These are phyloP conservation scores for Podaxis sp. DNA, from an alignment of 768 basidiomycete genomes.

Conservation along the genomic window DNA sequence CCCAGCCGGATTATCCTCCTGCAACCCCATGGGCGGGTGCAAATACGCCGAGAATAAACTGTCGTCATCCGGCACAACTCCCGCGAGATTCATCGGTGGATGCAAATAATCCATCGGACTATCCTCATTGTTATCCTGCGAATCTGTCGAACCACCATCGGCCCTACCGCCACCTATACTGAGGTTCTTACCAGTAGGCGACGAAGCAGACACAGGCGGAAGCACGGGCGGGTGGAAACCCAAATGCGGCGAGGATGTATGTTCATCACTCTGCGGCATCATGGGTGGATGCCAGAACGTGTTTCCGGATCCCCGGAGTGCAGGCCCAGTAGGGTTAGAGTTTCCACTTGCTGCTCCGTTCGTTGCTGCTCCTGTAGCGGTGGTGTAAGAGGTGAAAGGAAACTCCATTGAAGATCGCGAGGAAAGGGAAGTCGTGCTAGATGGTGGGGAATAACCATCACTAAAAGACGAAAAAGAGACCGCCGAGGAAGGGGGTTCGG, in stretches of 20 bases:
- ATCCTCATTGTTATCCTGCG: constrained; percentile 38
- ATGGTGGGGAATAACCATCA: constrained; percentile 60
- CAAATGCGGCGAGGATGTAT: constrained; percentile 13
- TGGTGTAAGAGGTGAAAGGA: constrained; percentile 55
- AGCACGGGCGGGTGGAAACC: constrained; percentile 42
- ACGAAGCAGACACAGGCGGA: constrained; percentile 28
- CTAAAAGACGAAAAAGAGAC: constrained; percentile 62
- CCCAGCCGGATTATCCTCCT: constrained; percentile 30
- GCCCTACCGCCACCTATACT: constrained; percentile 3
- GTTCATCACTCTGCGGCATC: constrained; percentile 48
- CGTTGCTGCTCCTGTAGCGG: constrained; percentile 31
- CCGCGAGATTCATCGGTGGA: constrained; percentile 41
- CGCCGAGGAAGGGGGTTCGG: constrained; percentile 60
- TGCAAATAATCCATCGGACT: constrained; percentile 75
- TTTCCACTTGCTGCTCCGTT: constrained; percentile 1
- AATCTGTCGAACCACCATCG: not conserved
- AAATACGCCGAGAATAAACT: constrained; percentile 50
- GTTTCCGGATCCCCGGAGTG: constrained; percentile 55
- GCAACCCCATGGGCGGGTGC: constrained; percentile 45
- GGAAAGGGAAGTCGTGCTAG: constrained; percentile 56
- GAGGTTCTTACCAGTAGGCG: constrained; percentile 4
- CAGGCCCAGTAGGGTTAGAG: constrained; percentile 32
- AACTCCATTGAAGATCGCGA: constrained; percentile 68
- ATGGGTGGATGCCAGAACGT: constrained; percentile 83
- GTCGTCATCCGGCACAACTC: constrained; percentile 60